These are phyloP conservation scores for Inosperma sp. DNA, from an alignment of 768 basidiomycete genomes.

Conservation along the genomic window DNA sequence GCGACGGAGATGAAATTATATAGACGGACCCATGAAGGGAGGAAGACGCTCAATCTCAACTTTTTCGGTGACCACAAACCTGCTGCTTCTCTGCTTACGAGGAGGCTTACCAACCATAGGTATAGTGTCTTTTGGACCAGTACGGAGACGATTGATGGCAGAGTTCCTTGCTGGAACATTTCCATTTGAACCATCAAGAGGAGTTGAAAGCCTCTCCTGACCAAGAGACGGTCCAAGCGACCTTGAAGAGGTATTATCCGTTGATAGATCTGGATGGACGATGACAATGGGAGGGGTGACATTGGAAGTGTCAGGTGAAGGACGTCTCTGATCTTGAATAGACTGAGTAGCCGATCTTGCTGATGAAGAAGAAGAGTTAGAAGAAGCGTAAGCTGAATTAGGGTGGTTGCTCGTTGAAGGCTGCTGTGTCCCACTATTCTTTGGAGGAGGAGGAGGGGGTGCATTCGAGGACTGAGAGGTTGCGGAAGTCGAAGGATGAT, in stretches of 20 bases:
- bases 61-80: constrained; percentile 94
- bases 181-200: constrained; percentile 44
- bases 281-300: constrained; percentile 81
- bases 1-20: constrained; percentile 1
- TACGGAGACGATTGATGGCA: constrained; percentile 69
- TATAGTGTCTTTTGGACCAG: constrained; percentile 92
- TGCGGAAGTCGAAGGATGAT: constrained; percentile 24
- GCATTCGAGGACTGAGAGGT: constrained; percentile 18
- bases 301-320: constrained; percentile 40
- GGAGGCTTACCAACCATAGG: constrained; percentile 95
- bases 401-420: constrained; percentile 37
- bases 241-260: constrained; percentile 25
- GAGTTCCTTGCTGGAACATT: constrained; percentile 65
- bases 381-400: constrained; percentile 31
- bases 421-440: constrained; percentile 58
- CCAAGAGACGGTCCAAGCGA: constrained; percentile 29
- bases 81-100: constrained; percentile 93
- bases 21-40: constrained; percentile 72
- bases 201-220: constrained; percentile 45
- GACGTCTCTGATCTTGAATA: constrained; percentile 56
- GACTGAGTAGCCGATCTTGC: constrained; percentile 38
- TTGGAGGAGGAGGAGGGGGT: constrained; percentile 51
- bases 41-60: constrained; percentile 95
- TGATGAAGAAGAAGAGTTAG: constrained; percentile 36
- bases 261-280: constrained; percentile 60